Evolutionary conservation across 2,329 filamentous ascomycete genomes (phyloP).

Genomic region (Colletotrichum salicis): DNA sequence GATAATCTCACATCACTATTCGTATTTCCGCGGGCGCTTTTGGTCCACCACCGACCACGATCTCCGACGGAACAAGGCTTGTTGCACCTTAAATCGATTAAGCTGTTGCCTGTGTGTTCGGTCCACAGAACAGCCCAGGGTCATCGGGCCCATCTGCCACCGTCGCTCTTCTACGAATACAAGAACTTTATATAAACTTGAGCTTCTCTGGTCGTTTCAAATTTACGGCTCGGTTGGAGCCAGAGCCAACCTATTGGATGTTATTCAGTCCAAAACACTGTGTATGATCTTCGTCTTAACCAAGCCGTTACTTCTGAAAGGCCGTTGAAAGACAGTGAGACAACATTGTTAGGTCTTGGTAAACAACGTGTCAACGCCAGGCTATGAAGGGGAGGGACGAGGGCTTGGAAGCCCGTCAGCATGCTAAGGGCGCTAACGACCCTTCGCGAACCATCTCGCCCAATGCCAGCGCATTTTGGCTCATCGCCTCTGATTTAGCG

Average conservation of each 20-base stretch:
- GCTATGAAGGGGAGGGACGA: not conserved
- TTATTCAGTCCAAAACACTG: not conserved
- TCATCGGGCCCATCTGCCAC: not conserved
- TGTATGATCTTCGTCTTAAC: not conserved
- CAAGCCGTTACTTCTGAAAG: not conserved
- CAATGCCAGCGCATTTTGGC: not conserved
- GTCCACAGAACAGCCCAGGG: not conserved
- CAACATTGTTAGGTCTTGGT: not conserved
- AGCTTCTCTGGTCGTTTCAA: not conserved
- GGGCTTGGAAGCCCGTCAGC: not conserved
- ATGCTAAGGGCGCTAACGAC: constrained; percentile 10
- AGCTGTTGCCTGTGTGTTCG: constrained; percentile 1
- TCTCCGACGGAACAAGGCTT: not conserved
- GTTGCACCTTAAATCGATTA: not conserved
- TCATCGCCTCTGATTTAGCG: not conserved
- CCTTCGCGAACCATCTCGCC: not conserved
- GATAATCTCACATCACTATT: not conserved
- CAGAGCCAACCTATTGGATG: not conserved
- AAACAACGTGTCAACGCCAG: no score
- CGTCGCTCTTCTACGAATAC: no score
- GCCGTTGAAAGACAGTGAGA: not conserved
- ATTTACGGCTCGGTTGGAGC: no score
- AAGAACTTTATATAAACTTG: not conserved
- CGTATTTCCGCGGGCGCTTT: not conserved
- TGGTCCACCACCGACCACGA: not conserved